These are phyloP conservation scores for Anisodus acutangulus DNA, from an alignment of 257 asterid species.

Conservation along the genomic window DNA sequence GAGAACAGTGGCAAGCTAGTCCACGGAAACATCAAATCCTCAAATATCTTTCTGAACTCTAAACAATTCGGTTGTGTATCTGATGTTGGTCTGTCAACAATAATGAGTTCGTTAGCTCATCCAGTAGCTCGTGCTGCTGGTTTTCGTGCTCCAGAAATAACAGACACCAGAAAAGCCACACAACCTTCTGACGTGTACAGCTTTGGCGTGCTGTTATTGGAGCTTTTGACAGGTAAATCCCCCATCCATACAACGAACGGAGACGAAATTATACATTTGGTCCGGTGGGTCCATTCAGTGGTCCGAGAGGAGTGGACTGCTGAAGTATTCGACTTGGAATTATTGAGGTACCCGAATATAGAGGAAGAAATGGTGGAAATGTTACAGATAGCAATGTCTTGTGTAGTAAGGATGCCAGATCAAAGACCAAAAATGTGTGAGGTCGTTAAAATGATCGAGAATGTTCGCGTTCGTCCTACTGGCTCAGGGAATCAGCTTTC, in stretches of 20 bases:
- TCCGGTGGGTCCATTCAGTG: constrained; percentile 86
- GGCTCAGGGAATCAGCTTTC: constrained; percentile 30
- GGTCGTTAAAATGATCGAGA: constrained; percentile 63
- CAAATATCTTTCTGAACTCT: constrained; percentile 71
- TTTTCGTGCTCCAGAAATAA: constrained; percentile 79
- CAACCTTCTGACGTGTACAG: constrained; percentile 80
- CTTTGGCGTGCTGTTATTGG: constrained; percentile 73
- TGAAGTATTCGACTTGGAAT: constrained; percentile 77
- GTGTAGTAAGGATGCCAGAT: constrained; percentile 66
- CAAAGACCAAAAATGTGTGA: constrained; percentile 75
- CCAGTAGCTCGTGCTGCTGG: constrained; percentile 78
- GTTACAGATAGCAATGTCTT: constrained; percentile 73
- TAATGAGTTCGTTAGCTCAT: constrained; percentile 67
- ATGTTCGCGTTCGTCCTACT: constrained; percentile 45
- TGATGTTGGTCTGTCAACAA: constrained; percentile 67
- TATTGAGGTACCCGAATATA: constrained; percentile 65
- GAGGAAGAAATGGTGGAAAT: constrained; percentile 84
- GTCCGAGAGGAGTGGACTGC: constrained; percentile 93
- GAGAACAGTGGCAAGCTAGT: constrained; percentile 70
- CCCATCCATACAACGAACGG: constrained; percentile 68
- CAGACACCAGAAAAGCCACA: constrained; percentile 67
- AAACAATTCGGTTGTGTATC: constrained; percentile 69
- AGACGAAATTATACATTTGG: constrained; percentile 69
- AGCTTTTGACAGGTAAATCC: constrained; percentile 72
- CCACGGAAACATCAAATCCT: constrained; percentile 79